Percentiles rank a stretch among this genome's conserved stretches.
Conservation (phyloP, 192 early-diverging fungal species). For the Umbelopsis isabellina region DNA sequence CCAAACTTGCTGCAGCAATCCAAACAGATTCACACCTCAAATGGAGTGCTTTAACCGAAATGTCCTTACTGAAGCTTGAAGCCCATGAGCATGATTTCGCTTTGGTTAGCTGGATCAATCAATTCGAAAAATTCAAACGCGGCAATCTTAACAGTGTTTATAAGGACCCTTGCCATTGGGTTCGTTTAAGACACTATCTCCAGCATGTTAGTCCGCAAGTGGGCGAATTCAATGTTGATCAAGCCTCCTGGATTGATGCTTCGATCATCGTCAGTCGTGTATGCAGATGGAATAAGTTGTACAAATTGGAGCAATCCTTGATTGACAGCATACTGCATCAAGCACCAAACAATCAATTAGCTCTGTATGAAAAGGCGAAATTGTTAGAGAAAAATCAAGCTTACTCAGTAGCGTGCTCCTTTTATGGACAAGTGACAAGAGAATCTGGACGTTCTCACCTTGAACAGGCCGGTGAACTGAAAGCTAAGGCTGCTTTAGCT, state of each 20-base stretch:
- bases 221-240: not conserved
- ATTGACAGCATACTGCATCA: not conserved
- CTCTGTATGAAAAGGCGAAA: not conserved
- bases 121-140: not conserved
- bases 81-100: not conserved
- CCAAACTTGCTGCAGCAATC: not conserved
- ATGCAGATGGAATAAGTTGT: slow-evolving; percentile 11
- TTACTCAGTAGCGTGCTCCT: not conserved
- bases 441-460: not conserved
- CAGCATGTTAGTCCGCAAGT: not conserved
- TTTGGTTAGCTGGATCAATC: not conserved
- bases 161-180: not conserved
- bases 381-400: not conserved
- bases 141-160: not conserved
- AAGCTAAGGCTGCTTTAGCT: not conserved
- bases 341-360: not conserved
- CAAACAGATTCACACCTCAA: not conserved
- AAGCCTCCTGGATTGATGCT: not conserved
- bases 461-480: not conserved
- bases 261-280: slow-evolving; percentile 2
- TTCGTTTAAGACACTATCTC: not conserved
- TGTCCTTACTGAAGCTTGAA: not conserved
- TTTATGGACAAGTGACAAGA: slow-evolving; percentile 18
- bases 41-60: slow-evolving; percentile 4
- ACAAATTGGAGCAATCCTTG: not conserved